phyloP scores from a whole-genome alignment of 208 protist species.

The Wallacemonas sp. region DNA sequence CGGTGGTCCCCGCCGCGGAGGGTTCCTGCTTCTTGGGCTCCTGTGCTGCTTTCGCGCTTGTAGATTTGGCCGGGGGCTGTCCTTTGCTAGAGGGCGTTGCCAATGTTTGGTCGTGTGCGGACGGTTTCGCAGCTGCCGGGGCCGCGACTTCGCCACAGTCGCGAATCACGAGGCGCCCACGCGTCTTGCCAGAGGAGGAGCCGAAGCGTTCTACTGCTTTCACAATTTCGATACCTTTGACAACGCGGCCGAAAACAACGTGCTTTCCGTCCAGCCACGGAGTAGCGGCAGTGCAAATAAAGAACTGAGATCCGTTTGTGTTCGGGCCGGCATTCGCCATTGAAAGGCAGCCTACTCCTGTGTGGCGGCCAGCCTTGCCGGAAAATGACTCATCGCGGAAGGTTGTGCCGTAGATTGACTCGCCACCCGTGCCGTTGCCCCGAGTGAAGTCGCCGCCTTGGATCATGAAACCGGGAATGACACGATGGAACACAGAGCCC shows the following conservation, averaged over 20 bases:
- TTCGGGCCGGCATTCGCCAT: conserved; percentile 99
- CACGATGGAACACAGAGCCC: conserved; percentile 94
- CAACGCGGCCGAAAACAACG: conserved; percentile 95
- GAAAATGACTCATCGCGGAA: conserved; percentile 97
- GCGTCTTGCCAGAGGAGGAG: conserved; percentile 68
- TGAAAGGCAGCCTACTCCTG: conserved; percentile 93
- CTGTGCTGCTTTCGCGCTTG: conserved; percentile 4
- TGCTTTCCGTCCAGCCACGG: conserved; percentile 95
- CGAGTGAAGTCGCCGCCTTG: conserved; percentile 98
- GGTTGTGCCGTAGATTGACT: conserved; percentile 98
- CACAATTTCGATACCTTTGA: conserved; percentile 84
- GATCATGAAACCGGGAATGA: conserved; percentile 96
- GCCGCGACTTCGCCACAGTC: conserved; percentile 78
- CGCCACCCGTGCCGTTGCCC: conserved; percentile 96
- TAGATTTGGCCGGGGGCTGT: background rate
- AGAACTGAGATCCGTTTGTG: conserved; percentile 97
- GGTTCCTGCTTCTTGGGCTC: conserved; percentile 18
- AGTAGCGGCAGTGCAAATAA: conserved; percentile 88
- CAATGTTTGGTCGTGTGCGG: background rate
- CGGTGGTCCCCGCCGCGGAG: too few species aligned
- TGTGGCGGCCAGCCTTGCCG: conserved; percentile 92
- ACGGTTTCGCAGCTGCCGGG: conserved; percentile 15
- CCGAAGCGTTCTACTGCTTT: conserved; percentile 80
- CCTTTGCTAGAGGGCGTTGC: background rate
- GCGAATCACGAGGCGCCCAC: conserved; percentile 56